These are phyloP conservation scores for Lipomyces orientalis DNA, from an alignment of 805 yeast genomes.

Conservation along the genomic window DNA sequence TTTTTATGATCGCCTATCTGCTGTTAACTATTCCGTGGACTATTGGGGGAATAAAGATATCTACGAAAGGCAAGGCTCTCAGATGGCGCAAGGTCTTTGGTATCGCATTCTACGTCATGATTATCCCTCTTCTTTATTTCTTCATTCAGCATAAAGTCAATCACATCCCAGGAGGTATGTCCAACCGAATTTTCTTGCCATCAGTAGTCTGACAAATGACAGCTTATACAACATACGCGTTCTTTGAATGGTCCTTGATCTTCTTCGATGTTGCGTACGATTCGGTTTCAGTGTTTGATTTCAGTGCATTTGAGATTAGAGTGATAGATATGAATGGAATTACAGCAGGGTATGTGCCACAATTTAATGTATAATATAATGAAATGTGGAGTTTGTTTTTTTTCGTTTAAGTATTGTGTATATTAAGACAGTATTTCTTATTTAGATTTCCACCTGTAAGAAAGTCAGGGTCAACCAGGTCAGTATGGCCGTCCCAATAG, in stretches of 20 bases:
- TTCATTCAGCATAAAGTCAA: constrained; percentile 93
- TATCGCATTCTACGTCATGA: constrained; percentile 66
- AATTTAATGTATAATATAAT: constrained; percentile 22
- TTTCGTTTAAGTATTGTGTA: not conserved
- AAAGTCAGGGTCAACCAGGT: constrained; percentile 6
- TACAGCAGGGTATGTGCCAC: constrained; percentile 38
- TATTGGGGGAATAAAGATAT: constrained; percentile 58
- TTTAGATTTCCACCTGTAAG: constrained; percentile 21
- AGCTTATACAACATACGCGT: constrained; percentile 93
- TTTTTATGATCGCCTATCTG: constrained; percentile 91
- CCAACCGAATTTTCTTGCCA: not conserved
- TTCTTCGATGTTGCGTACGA: constrained; percentile 85
- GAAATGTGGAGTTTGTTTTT: not conserved
- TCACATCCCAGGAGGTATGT: constrained; percentile 66
- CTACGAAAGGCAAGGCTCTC: constrained; percentile 56
- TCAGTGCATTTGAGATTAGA: constrained; percentile 61
- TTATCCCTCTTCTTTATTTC: constrained; percentile 84
- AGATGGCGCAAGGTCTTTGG: constrained; percentile 59
- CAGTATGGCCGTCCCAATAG: not conserved
- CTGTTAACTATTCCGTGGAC: constrained; percentile 93
- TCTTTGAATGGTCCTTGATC: constrained; percentile 91
- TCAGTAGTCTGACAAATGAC: not conserved
- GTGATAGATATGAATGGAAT: constrained; percentile 44
- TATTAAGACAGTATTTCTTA: constrained; percentile 11
- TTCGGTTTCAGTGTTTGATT: constrained; percentile 75